Conservation (phyloP, 176 grass and related monocot species). For the Luzula sylvatica region DNA sequence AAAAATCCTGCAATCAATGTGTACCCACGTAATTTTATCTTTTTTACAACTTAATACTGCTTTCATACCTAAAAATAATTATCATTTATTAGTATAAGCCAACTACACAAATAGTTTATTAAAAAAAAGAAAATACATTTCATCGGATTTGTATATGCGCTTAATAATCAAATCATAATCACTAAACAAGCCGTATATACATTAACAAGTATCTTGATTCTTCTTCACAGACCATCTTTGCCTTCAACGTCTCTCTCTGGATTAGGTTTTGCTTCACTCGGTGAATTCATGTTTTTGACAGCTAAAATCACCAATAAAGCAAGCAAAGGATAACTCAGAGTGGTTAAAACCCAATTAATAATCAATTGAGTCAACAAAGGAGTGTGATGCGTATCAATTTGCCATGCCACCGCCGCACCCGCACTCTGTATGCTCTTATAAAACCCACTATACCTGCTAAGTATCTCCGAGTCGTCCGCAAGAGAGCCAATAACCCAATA, state of each 20-base stretch:
- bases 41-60: no score
- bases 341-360: constrained; percentile 70
- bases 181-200: constrained; percentile 4
- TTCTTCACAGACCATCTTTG: constrained; percentile 6
- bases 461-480: constrained; percentile 55
- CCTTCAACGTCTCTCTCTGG: background rate
- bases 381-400: constrained; percentile 34
- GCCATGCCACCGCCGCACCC: constrained; percentile 78
- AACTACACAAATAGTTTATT: no score
- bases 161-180: no score
- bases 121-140: no score
- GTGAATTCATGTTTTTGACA: constrained; percentile 42
- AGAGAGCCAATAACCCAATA: constrained; percentile 86
- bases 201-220: no score
- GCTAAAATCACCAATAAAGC: constrained; percentile 50
- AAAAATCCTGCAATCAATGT: no score
- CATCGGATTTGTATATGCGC: no score
- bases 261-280: no score
- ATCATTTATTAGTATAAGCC: no score
- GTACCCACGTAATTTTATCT: no score
- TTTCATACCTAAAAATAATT: no score
- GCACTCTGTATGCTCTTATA: constrained; percentile 94
- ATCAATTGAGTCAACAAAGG: constrained; percentile 33
- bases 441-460: constrained; percentile 94
- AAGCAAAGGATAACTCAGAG: constrained; percentile 72